Percentiles rank a stretch among this genome's conserved stretches.
phyloP scores from a whole-genome alignment of 1,284 basidiomycete genomes.

The Naganishia albida region DNA sequence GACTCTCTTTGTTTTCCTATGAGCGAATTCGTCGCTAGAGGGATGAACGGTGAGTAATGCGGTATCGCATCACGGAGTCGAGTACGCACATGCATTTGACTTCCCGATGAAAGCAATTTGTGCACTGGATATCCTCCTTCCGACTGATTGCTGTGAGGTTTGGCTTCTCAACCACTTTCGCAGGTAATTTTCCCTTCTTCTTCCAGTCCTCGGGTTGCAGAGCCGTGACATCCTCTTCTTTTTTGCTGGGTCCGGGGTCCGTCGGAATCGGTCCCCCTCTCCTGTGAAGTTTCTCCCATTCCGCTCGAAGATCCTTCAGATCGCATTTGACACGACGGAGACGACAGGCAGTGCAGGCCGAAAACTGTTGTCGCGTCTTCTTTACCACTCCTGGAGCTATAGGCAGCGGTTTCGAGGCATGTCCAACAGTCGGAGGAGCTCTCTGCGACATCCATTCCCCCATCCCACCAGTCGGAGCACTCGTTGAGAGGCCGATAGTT shows the following conservation, averaged over 20 bases:
- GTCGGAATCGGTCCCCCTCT: not conserved
- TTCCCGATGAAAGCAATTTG: slow-evolving; percentile 80
- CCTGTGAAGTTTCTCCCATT: slow-evolving; percentile 28
- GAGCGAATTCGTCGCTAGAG: slow-evolving; percentile 3
- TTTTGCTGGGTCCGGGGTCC: not conserved
- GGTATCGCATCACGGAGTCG: not conserved
- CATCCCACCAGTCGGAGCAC: slow-evolving; percentile 3
- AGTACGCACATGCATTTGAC: slow-evolving; percentile 77
- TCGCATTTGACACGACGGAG: slow-evolving; percentile 65
- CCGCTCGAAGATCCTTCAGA: slow-evolving; percentile 49
- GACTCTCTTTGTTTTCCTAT: not conserved
- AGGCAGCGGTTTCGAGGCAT: not conserved
- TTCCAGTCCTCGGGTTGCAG: slow-evolving; percentile 3
- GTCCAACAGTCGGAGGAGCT: not conserved
- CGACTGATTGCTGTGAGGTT: slow-evolving; percentile 62
- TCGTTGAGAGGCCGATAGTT: not conserved
- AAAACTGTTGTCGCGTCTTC: slow-evolving; percentile 61
- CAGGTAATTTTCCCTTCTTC: slow-evolving; percentile 74
- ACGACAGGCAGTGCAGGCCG: slow-evolving; percentile 84
- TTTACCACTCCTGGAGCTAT: not conserved
- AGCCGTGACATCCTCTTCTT: not conserved
- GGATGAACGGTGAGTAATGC: not conserved
- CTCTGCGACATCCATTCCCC: slow-evolving; percentile 4
- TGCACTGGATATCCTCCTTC: slow-evolving; percentile 62
- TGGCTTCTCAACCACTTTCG: slow-evolving; percentile 68